A percentile compares a stretch with the other conserved stretches of the same genome.
phyloP scores from a whole-genome alignment of 78 protist genomes.

The Isochrysis galbana region DNA sequence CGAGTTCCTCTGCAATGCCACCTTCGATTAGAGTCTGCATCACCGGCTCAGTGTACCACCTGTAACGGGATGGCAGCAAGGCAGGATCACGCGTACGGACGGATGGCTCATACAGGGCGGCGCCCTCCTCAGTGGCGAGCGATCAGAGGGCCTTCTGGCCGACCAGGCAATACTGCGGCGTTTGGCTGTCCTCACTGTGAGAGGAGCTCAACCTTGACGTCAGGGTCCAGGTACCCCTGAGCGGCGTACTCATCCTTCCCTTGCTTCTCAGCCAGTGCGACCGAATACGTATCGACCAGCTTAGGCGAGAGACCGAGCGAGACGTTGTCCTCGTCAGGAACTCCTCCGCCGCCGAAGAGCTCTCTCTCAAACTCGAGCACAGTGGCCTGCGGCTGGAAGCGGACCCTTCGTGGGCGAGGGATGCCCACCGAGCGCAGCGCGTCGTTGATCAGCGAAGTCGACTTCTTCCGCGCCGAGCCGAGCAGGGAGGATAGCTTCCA shows the following conservation, averaged over 20 bases:
- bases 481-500: not conserved
- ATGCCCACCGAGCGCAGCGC: not conserved
- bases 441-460: not conserved
- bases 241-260: conserved; percentile 7
- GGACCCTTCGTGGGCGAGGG: not conserved
- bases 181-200: not conserved
- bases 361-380: not conserved
- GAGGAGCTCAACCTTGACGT: not conserved
- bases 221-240: not conserved
- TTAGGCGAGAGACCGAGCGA: not conserved
- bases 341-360: conserved; percentile 8
- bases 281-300: not conserved
- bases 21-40: not conserved
- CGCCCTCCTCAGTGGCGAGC: not conserved
- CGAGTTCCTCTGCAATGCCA: not conserved
- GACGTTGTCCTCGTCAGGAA: not conserved
- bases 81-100: not conserved
- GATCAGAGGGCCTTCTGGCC: not conserved
- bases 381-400: not conserved
- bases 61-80: not conserved
- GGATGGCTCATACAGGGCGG: not conserved
- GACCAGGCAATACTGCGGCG: not conserved
- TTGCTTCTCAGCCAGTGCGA: not conserved
- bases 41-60: not conserved
- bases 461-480: not conserved